Percentiles rank a stretch among this genome's conserved stretches.
Conservation (phyloP, 371 early-diverging fungal genomes). For the Rhizomucor pusillus region DNA sequence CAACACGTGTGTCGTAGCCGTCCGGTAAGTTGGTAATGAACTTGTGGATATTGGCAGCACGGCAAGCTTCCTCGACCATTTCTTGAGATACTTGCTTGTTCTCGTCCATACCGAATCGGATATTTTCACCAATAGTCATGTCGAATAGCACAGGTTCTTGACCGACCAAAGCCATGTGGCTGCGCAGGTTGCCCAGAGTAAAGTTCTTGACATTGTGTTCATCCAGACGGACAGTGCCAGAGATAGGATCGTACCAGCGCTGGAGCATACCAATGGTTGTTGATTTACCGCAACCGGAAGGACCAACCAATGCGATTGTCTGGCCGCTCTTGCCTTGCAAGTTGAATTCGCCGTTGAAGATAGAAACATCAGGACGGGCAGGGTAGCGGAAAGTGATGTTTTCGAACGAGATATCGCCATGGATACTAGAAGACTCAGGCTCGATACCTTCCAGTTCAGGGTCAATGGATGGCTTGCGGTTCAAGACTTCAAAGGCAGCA, state of each 20-base stretch:
- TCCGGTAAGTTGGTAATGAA: slow-evolving; percentile 67
- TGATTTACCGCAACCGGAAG: slow-evolving; percentile 86
- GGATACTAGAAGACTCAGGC: slow-evolving; percentile 30
- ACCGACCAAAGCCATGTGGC: slow-evolving; percentile 77
- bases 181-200: slow-evolving; percentile 60
- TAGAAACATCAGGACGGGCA: slow-evolving; percentile 69
- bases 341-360: slow-evolving; percentile 75
- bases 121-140: slow-evolving; percentile 78
- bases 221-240: slow-evolving; percentile 67
- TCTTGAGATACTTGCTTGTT: slow-evolving; percentile 45
- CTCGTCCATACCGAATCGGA: slow-evolving; percentile 64
- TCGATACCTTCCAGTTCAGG: slow-evolving; percentile 60
- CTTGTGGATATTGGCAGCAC: slow-evolving; percentile 75
- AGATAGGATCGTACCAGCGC: slow-evolving; percentile 80
- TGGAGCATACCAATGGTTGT: slow-evolving; percentile 83
- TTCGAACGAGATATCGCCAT: slow-evolving; percentile 56
- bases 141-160: slow-evolving; percentile 89
- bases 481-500: slow-evolving; percentile 72
- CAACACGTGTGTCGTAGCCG: slow-evolving; percentile 80
- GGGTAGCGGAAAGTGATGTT: slow-evolving; percentile 74
- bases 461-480: slow-evolving; percentile 72
- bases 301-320: slow-evolving; percentile 87
- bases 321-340: slow-evolving; percentile 72
- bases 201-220: slow-evolving; percentile 63
- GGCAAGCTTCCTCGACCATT: slow-evolving; percentile 60